Conservation (phyloP, 164 flowering plant species). For the Nymphaea colorata region DNA sequence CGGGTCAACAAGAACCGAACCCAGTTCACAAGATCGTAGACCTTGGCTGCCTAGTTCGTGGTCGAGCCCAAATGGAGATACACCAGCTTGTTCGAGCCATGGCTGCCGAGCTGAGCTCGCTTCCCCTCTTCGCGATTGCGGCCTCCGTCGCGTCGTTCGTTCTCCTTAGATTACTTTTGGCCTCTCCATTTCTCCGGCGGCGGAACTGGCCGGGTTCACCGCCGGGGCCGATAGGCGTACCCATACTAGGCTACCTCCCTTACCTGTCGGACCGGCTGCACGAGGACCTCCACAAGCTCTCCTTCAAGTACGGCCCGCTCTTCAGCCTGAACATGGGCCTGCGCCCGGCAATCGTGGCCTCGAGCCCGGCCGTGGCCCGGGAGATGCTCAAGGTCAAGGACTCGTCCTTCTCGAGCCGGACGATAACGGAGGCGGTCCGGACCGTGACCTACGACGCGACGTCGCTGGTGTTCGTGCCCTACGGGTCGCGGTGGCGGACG, state of each 20-base stretch:
- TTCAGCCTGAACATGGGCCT: slow-evolving; percentile 22
- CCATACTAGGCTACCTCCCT: slow-evolving; percentile 18
- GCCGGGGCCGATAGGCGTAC: slow-evolving; percentile 23
- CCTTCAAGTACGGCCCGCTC: slow-evolving; percentile 15
- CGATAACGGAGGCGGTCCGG: slow-evolving; percentile 20
- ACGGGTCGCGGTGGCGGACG: slow-evolving; percentile 17
- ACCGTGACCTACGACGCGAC: slow-evolving; percentile 16
- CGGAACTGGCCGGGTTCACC: slow-evolving; percentile 16
- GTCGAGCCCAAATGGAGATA: neutral
- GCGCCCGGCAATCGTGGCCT: slow-evolving; percentile 20
- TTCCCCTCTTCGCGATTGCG: neutral
- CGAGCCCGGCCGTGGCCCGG: slow-evolving; percentile 15
- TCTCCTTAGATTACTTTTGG: slow-evolving; percentile 4
- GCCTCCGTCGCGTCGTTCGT: slow-evolving; percentile 5
- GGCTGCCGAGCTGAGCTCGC: neutral
- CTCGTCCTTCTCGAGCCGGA: slow-evolving; percentile 19
- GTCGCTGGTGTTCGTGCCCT: slow-evolving; percentile 19
- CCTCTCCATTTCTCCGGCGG: slow-evolving; percentile 1
- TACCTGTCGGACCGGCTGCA: slow-evolving; percentile 18
- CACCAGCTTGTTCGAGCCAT: neutral
- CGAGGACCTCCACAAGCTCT: slow-evolving; percentile 16
- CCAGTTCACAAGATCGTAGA: no score
- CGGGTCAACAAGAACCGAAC: no score
- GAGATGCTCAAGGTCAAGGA: slow-evolving; percentile 23
- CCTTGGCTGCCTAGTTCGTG: no score